phyloP scores from a whole-genome alignment of 2,329 filamentous ascomycete genomes.

The Aspergillus pseudoterreus region DNA sequence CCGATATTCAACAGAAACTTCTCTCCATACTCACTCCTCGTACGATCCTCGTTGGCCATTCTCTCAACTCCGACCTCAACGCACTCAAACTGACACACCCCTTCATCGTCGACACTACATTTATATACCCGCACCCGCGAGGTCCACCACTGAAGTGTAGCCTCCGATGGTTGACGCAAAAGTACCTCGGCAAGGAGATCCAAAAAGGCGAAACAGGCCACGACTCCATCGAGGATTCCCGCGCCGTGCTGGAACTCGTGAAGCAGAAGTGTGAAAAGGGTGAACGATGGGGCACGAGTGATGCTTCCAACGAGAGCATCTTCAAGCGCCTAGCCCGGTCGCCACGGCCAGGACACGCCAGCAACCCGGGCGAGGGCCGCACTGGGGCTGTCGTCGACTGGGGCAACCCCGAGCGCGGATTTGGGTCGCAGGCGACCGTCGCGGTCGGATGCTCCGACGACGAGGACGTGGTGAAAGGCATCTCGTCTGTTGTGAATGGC shows the following conservation, averaged over 20 bases:
- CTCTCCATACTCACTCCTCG: constrained; percentile 60
- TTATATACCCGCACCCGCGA: constrained; percentile 85
- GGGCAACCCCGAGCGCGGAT: constrained; percentile 69
- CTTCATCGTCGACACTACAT: constrained; percentile 86
- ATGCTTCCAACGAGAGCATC: constrained; percentile 77
- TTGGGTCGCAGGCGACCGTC: constrained; percentile 54
- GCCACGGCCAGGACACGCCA: constrained; percentile 38
- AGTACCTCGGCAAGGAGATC: constrained; percentile 81
- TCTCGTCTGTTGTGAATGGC: constrained; percentile 51
- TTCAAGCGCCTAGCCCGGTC: constrained; percentile 74
- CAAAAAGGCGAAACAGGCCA: constrained; percentile 79
- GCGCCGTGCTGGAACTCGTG: constrained; percentile 84
- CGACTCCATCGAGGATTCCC: constrained; percentile 88
- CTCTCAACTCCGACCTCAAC: constrained; percentile 57
- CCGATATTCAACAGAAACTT: constrained; percentile 77
- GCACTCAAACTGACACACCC: constrained; percentile 85
- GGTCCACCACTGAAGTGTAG: constrained; percentile 87
- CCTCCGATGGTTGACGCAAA: constrained; percentile 82
- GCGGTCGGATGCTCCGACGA: constrained; percentile 57
- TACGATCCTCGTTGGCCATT: constrained; percentile 46
- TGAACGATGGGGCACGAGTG: constrained; percentile 75
- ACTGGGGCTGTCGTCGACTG: constrained; percentile 73
- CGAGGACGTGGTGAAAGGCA: constrained; percentile 53
- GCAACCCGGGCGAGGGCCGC: constrained; percentile 23
- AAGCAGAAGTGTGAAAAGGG: constrained; percentile 96